Conservation (phyloP, 2,329 filamentous ascomycete species). For the Amesomyces nigricolor region DNA sequence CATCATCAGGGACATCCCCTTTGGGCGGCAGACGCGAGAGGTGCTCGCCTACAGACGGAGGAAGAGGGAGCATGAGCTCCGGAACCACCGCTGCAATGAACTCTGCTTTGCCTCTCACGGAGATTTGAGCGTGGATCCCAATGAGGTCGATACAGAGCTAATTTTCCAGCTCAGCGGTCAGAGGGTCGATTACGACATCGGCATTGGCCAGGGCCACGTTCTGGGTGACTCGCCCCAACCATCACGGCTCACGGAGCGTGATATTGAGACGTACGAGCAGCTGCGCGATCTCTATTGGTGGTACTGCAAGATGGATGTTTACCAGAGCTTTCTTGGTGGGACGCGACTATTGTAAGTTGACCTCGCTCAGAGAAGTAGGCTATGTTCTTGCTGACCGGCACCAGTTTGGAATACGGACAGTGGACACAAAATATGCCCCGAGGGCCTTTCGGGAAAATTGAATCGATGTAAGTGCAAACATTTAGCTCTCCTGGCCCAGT, state of each 20-base stretch:
- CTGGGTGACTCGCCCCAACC: conserved; percentile 15
- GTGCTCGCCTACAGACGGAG: conserved; percentile 58
- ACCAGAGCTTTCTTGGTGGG: conserved; percentile 83
- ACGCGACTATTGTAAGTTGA: conserved; percentile 72
- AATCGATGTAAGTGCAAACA: conserved; percentile 55
- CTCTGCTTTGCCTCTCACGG: conserved; percentile 18
- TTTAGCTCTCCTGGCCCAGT: background rate
- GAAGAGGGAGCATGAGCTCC: conserved; percentile 35
- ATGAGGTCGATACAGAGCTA: conserved; percentile 36
- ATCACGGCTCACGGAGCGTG: conserved; percentile 43
- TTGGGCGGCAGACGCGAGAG: conserved; percentile 63
- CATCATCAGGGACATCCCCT: conserved; percentile 76
- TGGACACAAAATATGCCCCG: conserved; percentile 89
- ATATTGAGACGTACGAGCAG: conserved; percentile 75
- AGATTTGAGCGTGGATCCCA: conserved; percentile 7
- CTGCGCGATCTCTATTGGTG: conserved; percentile 90
- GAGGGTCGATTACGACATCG: conserved; percentile 33
- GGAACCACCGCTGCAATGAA: conserved; percentile 24
- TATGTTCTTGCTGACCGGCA: conserved; percentile 21
- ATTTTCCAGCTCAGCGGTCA: conserved; percentile 39
- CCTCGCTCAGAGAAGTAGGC: background rate
- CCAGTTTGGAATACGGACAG: conserved; percentile 68
- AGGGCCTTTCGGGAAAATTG: conserved; percentile 68
- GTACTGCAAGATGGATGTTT: conserved; percentile 91
- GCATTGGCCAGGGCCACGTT: conserved; percentile 33